A percentile compares a stretch with the other conserved stretches of the same genome.
Conservation (phyloP, 495 filamentous ascomycete genomes). For the Podospora fimiseda region DNA sequence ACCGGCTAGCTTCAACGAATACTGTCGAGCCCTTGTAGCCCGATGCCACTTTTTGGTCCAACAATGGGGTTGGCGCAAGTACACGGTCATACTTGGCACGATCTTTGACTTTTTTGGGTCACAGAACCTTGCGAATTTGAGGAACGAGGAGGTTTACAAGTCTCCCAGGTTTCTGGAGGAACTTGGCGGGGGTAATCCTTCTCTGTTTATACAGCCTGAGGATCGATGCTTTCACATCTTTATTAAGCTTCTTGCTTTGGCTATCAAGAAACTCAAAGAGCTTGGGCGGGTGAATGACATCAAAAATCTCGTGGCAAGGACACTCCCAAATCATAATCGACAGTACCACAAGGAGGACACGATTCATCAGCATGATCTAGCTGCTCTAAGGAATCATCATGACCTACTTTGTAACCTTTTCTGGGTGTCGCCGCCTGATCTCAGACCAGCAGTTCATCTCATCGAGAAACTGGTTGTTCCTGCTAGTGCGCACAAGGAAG, state of each 20-base stretch:
- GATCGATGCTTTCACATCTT: conserved; percentile 94
- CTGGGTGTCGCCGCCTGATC: conserved; percentile 68
- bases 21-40: conserved; percentile 65
- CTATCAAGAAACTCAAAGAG: conserved; percentile 55
- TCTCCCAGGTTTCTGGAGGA: conserved; percentile 76
- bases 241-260: conserved; percentile 72
- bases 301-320: conserved; percentile 66
- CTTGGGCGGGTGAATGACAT: conserved; percentile 64
- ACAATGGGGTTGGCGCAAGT: conserved; percentile 80
- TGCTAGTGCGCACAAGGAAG: conserved; percentile 73
- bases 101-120: conserved; percentile 90
- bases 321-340: conserved; percentile 83
- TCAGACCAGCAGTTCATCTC: conserved; percentile 61
- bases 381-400: conserved; percentile 85
- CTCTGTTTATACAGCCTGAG: conserved; percentile 53
- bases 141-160: conserved; percentile 66
- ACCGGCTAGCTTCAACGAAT: conserved; percentile 67
- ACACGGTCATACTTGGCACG: conserved; percentile 66
- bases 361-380: conserved; percentile 68
- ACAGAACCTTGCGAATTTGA: conserved; percentile 64
- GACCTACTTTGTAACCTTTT: conserved; percentile 86
- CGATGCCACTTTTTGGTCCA: conserved; percentile 75
- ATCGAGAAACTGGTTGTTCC: conserved; percentile 77
- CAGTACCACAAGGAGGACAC: conserved; percentile 77
- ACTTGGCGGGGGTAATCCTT: conserved; percentile 56